Evolutionary conservation across 176 grass and related monocot species (phyloP).

Genomic region (Raddia distichophylla): DNA sequence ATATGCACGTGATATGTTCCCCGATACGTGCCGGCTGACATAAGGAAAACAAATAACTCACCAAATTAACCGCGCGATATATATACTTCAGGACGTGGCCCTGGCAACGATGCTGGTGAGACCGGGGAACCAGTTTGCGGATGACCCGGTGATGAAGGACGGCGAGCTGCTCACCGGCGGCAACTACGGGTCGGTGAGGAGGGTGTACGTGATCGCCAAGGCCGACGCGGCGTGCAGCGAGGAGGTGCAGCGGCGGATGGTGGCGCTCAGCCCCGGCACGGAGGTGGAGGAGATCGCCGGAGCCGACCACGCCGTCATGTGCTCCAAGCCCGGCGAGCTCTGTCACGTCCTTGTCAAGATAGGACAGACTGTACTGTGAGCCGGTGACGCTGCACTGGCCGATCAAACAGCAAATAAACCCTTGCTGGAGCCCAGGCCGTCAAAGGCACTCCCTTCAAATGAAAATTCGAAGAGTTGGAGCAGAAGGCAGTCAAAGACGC

Average conservation of each 20-base stretch:
- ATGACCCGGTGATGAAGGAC: slow-evolving; percentile 31
- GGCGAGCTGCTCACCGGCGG: slow-evolving; percentile 15
- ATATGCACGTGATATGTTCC: too few relatives aligned
- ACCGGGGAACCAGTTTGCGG: neutral
- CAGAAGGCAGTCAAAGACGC: too few relatives aligned
- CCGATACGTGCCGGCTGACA: too few relatives aligned
- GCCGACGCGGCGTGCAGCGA: neutral
- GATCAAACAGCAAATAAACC: too few relatives aligned
- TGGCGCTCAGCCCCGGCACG: slow-evolving; percentile 39
- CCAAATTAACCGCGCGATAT: neutral
- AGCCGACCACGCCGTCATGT: slow-evolving; percentile 60
- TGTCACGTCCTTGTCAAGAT: slow-evolving; percentile 30
- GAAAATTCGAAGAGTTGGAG: too few relatives aligned
- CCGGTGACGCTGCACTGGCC: too few relatives aligned
- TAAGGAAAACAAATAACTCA: too few relatives aligned
- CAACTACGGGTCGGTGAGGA: slow-evolving; percentile 45
- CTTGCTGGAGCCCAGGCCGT: too few relatives aligned
- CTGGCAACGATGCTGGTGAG: slow-evolving; percentile 43
- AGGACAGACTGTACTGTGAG: too few relatives aligned
- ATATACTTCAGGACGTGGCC: slow-evolving; percentile 39
- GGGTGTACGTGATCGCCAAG: slow-evolving; percentile 45
- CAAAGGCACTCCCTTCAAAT: too few relatives aligned
- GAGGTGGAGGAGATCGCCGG: slow-evolving; percentile 48
- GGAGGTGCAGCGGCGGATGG: slow-evolving; percentile 39
- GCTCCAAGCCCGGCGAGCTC: slow-evolving; percentile 39